Percentiles rank a stretch among this genome's conserved stretches.
phyloP scores from a whole-genome alignment of 495 filamentous ascomycete species.

The Podospora comata region DNA sequence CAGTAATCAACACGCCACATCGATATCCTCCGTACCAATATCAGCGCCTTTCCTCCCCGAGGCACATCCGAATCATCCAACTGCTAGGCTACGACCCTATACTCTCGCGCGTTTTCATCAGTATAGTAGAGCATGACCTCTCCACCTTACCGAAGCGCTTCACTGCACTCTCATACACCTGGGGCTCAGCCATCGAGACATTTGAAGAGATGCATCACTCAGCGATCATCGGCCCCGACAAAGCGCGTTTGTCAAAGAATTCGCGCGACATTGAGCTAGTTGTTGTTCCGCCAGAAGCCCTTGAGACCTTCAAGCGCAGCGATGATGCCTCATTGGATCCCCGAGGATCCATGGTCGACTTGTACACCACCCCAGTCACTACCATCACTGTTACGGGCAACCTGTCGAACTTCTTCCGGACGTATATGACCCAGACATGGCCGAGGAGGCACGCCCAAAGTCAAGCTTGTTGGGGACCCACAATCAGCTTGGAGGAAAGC shows the following conservation, averaged over 20 bases:
- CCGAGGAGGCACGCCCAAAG: background rate
- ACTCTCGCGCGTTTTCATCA: slow-evolving; percentile 14
- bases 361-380: slow-evolving; percentile 10
- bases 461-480: background rate
- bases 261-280: slow-evolving; percentile 10
- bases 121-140: slow-evolving; percentile 8
- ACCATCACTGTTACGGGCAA: slow-evolving; percentile 9
- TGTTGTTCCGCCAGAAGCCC: slow-evolving; percentile 7
- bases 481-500: background rate
- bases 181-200: slow-evolving; percentile 14
- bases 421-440: slow-evolving; percentile 9
- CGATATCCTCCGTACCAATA: slow-evolving; percentile 12
- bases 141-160: slow-evolving; percentile 9
- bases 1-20: background rate
- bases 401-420: slow-evolving; percentile 15
- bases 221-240: background rate
- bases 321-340: slow-evolving; percentile 8
- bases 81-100: slow-evolving; percentile 8
- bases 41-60: slow-evolving; percentile 15
- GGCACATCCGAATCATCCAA: slow-evolving; percentile 17
- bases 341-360: slow-evolving; percentile 9
- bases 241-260: background rate
- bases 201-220: background rate
- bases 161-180: slow-evolving; percentile 20
- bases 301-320: slow-evolving; percentile 8